Evolutionary conservation across 805 yeast species (phyloP).

Genomic region (Candida nanaspora): DNA sequence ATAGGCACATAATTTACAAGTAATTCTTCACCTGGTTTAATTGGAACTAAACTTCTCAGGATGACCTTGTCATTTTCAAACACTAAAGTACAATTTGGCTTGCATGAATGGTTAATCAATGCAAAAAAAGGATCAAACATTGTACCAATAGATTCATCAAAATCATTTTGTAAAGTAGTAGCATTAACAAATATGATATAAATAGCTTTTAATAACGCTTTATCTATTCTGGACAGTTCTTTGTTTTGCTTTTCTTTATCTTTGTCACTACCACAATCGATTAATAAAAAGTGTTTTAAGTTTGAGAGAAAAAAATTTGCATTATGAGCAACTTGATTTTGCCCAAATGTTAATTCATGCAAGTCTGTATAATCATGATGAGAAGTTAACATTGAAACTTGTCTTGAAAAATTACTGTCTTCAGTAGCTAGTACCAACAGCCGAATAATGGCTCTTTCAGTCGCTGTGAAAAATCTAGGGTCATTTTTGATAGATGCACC

Average conservation of each 20-base stretch:
- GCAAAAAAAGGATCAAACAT: slow-evolving; percentile 31
- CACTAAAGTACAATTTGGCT: slow-evolving; percentile 25
- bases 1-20: slow-evolving; percentile 24
- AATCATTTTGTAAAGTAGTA: slow-evolving; percentile 19
- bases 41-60: slow-evolving; percentile 13
- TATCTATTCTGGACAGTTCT: too few species aligned
- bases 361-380: not conserved
- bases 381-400: not conserved
- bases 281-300: too few species aligned
- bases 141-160: slow-evolving; percentile 24
- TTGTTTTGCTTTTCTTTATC: too few species aligned
- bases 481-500: slow-evolving; percentile 3
- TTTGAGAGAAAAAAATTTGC: not conserved
- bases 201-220: slow-evolving; percentile 11
- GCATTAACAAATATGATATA: slow-evolving; percentile 24
- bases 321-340: not conserved
- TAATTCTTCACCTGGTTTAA: slow-evolving; percentile 21
- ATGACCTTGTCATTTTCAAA: slow-evolving; percentile 13
- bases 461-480: slow-evolving; percentile 5
- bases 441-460: not conserved
- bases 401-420: slow-evolving; percentile 4
- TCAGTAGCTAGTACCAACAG: slow-evolving; percentile 5
- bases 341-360: too few species aligned
- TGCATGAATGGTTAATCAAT: slow-evolving; percentile 34
- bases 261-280: too few species aligned